Conservation (phyloP, 2,329 filamentous ascomycete genomes). For the Aspergillus terreus region DNA sequence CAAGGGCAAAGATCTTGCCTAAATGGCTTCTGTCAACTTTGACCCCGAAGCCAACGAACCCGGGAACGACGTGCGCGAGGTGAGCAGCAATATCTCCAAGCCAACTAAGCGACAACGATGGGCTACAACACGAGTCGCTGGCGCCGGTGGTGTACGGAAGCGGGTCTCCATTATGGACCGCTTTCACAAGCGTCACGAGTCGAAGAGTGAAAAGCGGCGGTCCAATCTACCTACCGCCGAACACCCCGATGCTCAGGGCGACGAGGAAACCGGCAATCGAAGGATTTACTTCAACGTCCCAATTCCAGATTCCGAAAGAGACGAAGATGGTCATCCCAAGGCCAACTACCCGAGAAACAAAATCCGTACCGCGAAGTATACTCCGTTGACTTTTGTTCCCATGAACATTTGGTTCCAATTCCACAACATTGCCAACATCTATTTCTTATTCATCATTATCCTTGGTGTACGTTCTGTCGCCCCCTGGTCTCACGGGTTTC, state of each 20-base stretch:
- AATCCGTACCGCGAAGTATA: slow-evolving; percentile 97
- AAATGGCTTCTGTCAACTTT: slow-evolving; percentile 40
- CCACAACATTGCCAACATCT: slow-evolving; percentile 97
- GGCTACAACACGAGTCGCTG: slow-evolving; percentile 86
- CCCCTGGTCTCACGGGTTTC: background rate
- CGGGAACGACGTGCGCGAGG: slow-evolving; percentile 24
- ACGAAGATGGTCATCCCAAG: slow-evolving; percentile 73
- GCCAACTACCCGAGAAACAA: slow-evolving; percentile 82
- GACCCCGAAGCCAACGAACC: slow-evolving; percentile 26
- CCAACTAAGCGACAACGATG: slow-evolving; percentile 81
- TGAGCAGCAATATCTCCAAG: slow-evolving; percentile 51
- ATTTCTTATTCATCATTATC: slow-evolving; percentile 96
- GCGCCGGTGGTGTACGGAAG: slow-evolving; percentile 72
- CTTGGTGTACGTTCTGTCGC: slow-evolving; percentile 66
- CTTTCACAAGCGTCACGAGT: slow-evolving; percentile 59
- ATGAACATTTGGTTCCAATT: slow-evolving; percentile 99
- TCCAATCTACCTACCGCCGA: slow-evolving; percentile 40
- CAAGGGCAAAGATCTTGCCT: slow-evolving; percentile 23
- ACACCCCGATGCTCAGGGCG: slow-evolving; percentile 16
- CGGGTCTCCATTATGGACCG: slow-evolving; percentile 78
- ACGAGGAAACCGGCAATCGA: slow-evolving; percentile 41
- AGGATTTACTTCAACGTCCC: slow-evolving; percentile 74
- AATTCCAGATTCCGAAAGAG: slow-evolving; percentile 68
- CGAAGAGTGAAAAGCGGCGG: slow-evolving; percentile 66
- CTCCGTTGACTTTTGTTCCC: slow-evolving; percentile 86